phyloP scores from a whole-genome alignment of 2,329 filamentous ascomycete species.

The Venturia pyrina region DNA sequence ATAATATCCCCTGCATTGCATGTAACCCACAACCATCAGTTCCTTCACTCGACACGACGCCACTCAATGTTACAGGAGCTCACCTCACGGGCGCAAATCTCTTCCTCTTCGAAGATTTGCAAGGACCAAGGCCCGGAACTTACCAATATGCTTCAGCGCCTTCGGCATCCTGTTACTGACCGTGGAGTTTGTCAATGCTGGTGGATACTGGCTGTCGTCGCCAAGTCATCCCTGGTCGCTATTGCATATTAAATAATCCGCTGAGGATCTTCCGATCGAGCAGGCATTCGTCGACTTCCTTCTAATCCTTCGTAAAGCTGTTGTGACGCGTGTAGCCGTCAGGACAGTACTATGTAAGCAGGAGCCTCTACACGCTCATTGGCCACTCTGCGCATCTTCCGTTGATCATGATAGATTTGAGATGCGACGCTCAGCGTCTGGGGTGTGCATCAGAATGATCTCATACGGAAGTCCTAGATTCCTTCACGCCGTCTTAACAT shows the following conservation, averaged over 20 bases:
- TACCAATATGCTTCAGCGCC: neutral
- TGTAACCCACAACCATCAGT: neutral
- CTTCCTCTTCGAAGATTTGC: neutral
- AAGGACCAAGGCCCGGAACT: neutral
- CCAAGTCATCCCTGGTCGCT: neutral
- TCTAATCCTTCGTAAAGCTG: neutral
- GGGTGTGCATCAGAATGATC: neutral
- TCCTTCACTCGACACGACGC: neutral
- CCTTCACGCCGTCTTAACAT: conserved; percentile 8
- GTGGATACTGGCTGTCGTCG: neutral
- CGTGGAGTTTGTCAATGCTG: neutral
- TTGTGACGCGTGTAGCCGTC: neutral
- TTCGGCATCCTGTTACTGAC: neutral
- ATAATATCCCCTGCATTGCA: neutral
- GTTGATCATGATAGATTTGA: neutral
- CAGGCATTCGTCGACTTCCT: neutral
- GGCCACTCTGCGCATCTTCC: neutral
- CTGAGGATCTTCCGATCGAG: neutral
- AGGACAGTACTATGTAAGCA: neutral
- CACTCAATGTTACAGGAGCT: neutral
- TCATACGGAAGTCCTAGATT: neutral
- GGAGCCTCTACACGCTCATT: neutral
- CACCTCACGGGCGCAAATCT: neutral
- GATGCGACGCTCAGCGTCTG: neutral
- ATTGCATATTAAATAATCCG: neutral